Percentiles rank a stretch among this genome's conserved stretches.
phyloP scores from a whole-genome alignment of 2,329 filamentous ascomycete species.

The Ascocoryne sarcoides region DNA sequence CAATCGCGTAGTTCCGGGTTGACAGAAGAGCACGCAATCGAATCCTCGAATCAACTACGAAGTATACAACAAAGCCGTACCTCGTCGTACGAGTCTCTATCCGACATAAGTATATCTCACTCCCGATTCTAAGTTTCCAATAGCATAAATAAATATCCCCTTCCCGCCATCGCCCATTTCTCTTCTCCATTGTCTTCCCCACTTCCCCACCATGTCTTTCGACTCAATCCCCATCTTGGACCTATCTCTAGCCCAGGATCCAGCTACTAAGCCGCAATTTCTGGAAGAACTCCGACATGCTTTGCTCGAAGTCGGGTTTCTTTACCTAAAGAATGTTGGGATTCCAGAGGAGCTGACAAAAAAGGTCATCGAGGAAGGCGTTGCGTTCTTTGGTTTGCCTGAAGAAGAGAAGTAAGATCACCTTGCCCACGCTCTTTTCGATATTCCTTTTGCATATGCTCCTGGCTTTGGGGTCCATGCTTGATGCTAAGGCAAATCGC shows the following conservation, averaged over 20 bases:
- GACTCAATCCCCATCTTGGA: conserved; percentile 70
- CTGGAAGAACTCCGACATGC: conserved; percentile 63
- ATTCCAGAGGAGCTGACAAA: conserved; percentile 57
- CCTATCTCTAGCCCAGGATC: conserved; percentile 54
- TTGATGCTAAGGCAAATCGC: too few relatives aligned
- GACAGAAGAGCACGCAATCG: neutral
- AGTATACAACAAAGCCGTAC: neutral
- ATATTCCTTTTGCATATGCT: too few relatives aligned
- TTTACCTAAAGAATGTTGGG: conserved; percentile 76
- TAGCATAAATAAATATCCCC: too few relatives aligned
- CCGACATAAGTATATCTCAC: neutral
- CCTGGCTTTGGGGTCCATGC: too few relatives aligned
- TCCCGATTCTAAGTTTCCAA: too few relatives aligned
- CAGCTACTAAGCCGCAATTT: conserved; percentile 62
- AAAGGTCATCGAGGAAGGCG: conserved; percentile 58
- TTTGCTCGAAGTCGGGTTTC: conserved; percentile 77
- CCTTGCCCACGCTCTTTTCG: too few relatives aligned
- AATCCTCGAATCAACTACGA: neutral
- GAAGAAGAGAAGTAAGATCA: conserved; percentile 58
- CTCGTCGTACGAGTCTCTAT: neutral
- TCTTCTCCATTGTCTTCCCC: neutral
- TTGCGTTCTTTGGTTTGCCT: conserved; percentile 69
- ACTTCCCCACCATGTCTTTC: conserved; percentile 40
- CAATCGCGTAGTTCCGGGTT: neutral
- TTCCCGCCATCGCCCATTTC: too few relatives aligned